Conservation (phyloP, 148 eudicot species). For the Dianthus caryophyllus region DNA sequence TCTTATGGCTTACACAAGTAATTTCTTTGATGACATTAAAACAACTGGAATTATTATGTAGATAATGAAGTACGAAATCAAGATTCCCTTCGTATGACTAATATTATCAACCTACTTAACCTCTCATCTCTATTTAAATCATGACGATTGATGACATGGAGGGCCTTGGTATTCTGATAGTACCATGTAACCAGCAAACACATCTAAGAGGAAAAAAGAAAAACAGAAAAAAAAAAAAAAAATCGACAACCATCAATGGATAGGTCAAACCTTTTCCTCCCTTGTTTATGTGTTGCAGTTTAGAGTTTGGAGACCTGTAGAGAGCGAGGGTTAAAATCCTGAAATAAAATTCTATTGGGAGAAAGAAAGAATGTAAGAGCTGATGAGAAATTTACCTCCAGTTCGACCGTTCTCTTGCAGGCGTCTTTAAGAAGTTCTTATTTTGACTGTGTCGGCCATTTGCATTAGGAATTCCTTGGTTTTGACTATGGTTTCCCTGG, state of each 20-base stretch:
- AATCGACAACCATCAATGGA: too few relatives aligned
- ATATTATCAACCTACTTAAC: too few relatives aligned
- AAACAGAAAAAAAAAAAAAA: too few relatives aligned
- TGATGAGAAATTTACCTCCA: constrained; percentile 37
- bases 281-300: constrained; percentile 31
- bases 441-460: constrained; percentile 35
- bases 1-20: too few relatives aligned
- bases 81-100: too few relatives aligned
- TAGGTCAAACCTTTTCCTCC: constrained; percentile 42
- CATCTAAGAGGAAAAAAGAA: neutral
- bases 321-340: constrained; percentile 5
- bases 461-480: constrained; percentile 26
- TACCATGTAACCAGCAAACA: too few relatives aligned
- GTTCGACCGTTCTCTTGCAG: constrained; percentile 33
- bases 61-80: too few relatives aligned
- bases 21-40: too few relatives aligned
- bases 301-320: constrained; percentile 39
- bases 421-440: constrained; percentile 35
- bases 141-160: neutral
- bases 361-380: neutral
- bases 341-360: neutral
- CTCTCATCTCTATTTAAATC: too few relatives aligned
- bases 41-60: too few relatives aligned
- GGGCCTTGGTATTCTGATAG: neutral
- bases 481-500: constrained; percentile 46